Evolutionary conservation across 768 basidiomycete species (phyloP).

Genomic region (Calocera cornea): DNA sequence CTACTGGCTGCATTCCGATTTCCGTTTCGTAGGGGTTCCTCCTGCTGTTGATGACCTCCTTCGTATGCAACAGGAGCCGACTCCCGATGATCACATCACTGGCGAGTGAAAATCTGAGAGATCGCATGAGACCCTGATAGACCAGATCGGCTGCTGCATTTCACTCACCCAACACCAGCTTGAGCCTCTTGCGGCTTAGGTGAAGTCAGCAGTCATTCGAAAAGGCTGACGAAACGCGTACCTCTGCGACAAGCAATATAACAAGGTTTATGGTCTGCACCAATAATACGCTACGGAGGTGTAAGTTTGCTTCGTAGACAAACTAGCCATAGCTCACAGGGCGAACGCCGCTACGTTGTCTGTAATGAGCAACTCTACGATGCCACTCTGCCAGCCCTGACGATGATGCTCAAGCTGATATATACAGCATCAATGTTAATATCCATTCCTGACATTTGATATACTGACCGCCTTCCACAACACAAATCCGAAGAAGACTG

Average conservation of each 20-base stretch:
- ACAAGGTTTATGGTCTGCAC: neutral
- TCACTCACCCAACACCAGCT: neutral
- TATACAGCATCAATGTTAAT: neutral
- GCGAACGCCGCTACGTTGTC: neutral
- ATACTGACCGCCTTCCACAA: neutral
- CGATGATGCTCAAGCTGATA: neutral
- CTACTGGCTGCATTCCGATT: neutral
- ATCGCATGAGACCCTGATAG: neutral
- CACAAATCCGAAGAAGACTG: neutral
- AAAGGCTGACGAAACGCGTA: neutral
- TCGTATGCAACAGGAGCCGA: neutral
- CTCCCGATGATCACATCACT: neutral
- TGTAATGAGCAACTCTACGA: neutral
- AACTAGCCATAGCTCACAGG: neutral
- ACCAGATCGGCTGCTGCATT: neutral
- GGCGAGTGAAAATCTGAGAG: neutral
- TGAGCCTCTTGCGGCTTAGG: neutral
- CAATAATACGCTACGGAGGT: neutral
- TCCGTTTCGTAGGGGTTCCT: neutral
- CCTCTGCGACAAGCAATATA: neutral
- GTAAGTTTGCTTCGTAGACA: neutral
- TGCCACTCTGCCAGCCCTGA: neutral
- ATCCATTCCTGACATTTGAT: no score
- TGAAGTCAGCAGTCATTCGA: no score
- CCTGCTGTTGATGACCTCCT: neutral